Evolutionary conservation across 805 yeast genomes (phyloP), one percentile per base, ranked within the genome.

Genomic region (Millerozyma miso): DNA sequence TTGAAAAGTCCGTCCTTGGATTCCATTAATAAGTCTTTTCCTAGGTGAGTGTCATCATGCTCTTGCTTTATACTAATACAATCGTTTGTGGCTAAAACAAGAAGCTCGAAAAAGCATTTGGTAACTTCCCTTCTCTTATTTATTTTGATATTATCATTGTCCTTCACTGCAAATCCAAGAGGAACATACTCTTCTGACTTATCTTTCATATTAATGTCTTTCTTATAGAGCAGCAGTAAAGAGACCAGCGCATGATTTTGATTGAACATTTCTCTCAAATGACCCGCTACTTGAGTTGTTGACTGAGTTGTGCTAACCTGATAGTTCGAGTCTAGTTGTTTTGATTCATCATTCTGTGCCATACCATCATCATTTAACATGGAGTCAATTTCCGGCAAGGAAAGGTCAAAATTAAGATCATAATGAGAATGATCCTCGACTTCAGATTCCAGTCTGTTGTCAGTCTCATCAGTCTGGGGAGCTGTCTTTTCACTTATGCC

Each of bases 31-130:
- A 88, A 81, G 32, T 75, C 78, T 3, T 82, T 83, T 49, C 81
- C 87, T 16, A 83, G 53, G 12, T 53, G 53, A 8, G 56, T 54
- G 13, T 48, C 50, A 13, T 47, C 40, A 2, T 50, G 52, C 5
- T 72, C 69, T 64, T 88, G 96, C 31, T 77, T 63, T 34, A 88
- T 60, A 13, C 69, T 66, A 37, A 89, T 66, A 41, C 91, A 82
- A 51, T 84, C 89, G 36, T 80, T 72, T 4, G 93, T 83, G 1
- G 95, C 95, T 44, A 89, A 69, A 3, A 88, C 91, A 51, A 89
- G 69, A 58, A 89, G 60, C 58, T 89, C 95, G 54, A 88, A 89
- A 62, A 89, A 89, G 41, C 86, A 73, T 53, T 79, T 75, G 2
- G 88, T 79, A 16, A 88, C 87, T 52, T 83, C 82, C 50, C 72